Percentiles rank a stretch among this genome's conserved stretches.
Conservation (phyloP, 345 rosid species). For the Sapria himalayana region DNA sequence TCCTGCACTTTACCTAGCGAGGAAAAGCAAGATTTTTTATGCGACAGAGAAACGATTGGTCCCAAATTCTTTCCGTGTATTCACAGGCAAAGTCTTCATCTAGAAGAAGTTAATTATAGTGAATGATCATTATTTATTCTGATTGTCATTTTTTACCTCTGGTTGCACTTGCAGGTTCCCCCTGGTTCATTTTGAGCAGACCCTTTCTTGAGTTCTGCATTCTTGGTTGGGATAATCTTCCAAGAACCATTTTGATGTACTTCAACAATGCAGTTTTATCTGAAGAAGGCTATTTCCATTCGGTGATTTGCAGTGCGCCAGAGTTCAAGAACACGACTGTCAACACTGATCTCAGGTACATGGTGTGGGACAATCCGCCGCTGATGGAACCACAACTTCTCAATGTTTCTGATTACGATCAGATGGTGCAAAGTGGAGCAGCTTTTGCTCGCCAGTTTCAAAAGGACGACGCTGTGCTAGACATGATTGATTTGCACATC, state of each 20-base stretch:
- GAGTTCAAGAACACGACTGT: constrained; percentile 73
- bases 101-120: neutral
- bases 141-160: constrained; percentile 2
- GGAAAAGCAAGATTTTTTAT: constrained; percentile 67
- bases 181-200: constrained; percentile 69
- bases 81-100: constrained; percentile 43
- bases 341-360: constrained; percentile 62
- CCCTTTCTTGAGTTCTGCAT: constrained; percentile 74
- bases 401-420: constrained; percentile 32
- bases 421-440: constrained; percentile 70
- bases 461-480: constrained; percentile 47
- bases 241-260: constrained; percentile 79
- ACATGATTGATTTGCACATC: constrained; percentile 50
- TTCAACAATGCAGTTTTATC: constrained; percentile 66
- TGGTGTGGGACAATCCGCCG: constrained; percentile 96
- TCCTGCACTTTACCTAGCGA: constrained; percentile 68
- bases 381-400: constrained; percentile 85
- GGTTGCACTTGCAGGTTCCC: constrained; percentile 47
- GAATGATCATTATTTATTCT: neutral
- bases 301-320: constrained; percentile 75
- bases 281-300: constrained; percentile 82
- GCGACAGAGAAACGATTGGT: constrained; percentile 65
- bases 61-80: constrained; percentile 76
- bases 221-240: constrained; percentile 92
- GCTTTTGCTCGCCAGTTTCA: constrained; percentile 73